Evolutionary conservation across 352 stramenopile genomes (phyloP).

Genomic region (Phytophthora aleatoria): DNA sequence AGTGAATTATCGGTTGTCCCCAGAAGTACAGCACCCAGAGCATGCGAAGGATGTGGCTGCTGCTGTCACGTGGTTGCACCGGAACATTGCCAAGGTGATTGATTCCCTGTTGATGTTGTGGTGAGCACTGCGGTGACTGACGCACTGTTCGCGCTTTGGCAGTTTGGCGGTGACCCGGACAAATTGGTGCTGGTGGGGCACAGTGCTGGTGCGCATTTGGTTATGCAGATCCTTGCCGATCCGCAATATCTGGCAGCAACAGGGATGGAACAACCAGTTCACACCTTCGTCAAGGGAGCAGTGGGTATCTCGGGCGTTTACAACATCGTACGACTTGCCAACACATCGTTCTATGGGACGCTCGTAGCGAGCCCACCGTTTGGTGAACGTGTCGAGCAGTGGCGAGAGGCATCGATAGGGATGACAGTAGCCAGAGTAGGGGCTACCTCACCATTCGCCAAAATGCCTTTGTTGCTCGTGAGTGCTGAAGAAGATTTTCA

Average conservation of each 20-base stretch:
- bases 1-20: constrained; percentile 84
- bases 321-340: constrained; percentile 83
- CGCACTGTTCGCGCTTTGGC: constrained; percentile 7
- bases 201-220: constrained; percentile 78
- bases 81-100: constrained; percentile 69
- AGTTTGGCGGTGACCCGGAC: constrained; percentile 78
- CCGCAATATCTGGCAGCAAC: constrained; percentile 49
- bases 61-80: constrained; percentile 66
- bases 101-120: not conserved
- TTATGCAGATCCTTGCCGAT: constrained; percentile 73
- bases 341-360: constrained; percentile 70
- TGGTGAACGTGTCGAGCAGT: constrained; percentile 64
- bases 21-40: constrained; percentile 71
- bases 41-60: constrained; percentile 69
- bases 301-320: constrained; percentile 87
- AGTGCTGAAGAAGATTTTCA: constrained; percentile 84
- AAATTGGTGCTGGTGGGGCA: constrained; percentile 71
- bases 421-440: constrained; percentile 46
- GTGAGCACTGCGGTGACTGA: constrained; percentile 3
- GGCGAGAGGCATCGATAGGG: constrained; percentile 72
- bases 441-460: constrained; percentile 45
- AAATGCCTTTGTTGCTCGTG: constrained; percentile 61
- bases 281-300: constrained; percentile 50
- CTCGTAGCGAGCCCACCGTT: constrained; percentile 75
- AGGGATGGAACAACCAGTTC: constrained; percentile 39